Percentiles rank a stretch among this genome's conserved stretches.
Evolutionary conservation across 1,284 basidiomycete genomes (phyloP).

Genomic region (Dichomitus squalens): DNA sequence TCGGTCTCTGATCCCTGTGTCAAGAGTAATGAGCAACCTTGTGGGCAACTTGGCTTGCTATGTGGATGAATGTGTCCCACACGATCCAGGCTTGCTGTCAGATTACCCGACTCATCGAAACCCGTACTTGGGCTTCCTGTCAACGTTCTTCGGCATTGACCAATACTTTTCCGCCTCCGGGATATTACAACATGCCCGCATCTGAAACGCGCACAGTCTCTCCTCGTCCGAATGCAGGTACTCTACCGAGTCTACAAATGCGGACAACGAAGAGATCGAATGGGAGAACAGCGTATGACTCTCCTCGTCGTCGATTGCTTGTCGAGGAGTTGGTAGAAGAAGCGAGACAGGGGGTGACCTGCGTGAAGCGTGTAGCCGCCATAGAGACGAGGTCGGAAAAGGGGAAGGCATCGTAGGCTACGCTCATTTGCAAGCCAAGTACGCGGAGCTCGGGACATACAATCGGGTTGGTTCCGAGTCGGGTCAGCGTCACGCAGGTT

Average conservation of each 20-base stretch:
- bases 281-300: background rate
- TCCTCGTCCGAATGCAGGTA: background rate
- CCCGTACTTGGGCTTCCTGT: too few species aligned
- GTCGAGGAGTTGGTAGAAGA: background rate
- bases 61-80: too few species aligned
- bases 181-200: background rate
- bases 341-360: background rate
- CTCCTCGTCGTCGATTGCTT: background rate
- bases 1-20: too few species aligned
- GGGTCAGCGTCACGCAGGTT: background rate
- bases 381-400: background rate
- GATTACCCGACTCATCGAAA: too few species aligned
- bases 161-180: background rate
- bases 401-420: background rate
- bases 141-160: background rate
- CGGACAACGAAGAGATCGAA: background rate
- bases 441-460: background rate
- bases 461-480: background rate
- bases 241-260: background rate
- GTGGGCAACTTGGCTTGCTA: too few species aligned
- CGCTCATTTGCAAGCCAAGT: background rate
- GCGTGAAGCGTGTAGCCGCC: background rate
- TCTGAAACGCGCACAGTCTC: background rate
- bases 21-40: too few species aligned
- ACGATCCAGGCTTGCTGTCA: too few species aligned